These are phyloP conservation scores for Planoprotostelium fungivorum DNA, from an alignment of 78 protist genomes.

Conservation along the genomic window DNA sequence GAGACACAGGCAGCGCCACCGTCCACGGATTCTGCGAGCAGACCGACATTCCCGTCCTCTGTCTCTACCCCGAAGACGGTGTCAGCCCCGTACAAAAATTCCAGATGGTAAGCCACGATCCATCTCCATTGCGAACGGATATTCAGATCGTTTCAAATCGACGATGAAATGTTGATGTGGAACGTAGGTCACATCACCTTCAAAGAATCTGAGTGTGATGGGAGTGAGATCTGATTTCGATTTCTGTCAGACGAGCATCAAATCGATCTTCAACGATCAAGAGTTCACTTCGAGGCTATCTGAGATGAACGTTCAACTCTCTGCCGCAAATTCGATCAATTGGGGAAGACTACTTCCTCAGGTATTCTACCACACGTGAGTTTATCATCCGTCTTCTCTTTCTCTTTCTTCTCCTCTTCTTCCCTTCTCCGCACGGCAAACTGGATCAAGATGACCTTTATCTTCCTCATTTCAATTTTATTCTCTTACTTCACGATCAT, in stretches of 20 bases:
- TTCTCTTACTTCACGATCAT: neutral
- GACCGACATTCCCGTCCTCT: neutral
- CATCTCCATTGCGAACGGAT: neutral
- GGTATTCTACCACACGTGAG: slow-evolving; percentile 27
- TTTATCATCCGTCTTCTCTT: neutral
- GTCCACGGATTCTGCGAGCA: slow-evolving; percentile 12
- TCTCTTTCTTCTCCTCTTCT: no score
- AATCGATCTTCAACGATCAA: slow-evolving; percentile 3
- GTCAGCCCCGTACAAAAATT: slow-evolving; percentile 21
- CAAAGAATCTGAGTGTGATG: neutral
- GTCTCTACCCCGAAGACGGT: slow-evolving; percentile 22
- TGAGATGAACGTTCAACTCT: neutral
- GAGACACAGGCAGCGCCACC: slow-evolving; percentile 54
- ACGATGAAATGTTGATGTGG: neutral
- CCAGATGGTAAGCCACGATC: slow-evolving; percentile 15
- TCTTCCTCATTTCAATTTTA: neutral
- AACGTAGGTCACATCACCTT: neutral
- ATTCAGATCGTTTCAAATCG: neutral
- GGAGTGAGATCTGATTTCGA: slow-evolving; percentile 6
- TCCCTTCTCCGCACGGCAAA: no score
- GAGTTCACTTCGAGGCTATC: neutral
- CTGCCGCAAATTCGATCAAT: slow-evolving; percentile 52
- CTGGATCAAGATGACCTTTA: neutral
- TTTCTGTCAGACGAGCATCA: slow-evolving; percentile 18
- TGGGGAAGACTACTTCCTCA: slow-evolving; percentile 63